These are phyloP conservation scores for Phycomyces blakesleeanus DNA, from an alignment of 192 early-diverging fungal genomes.

Conservation along the genomic window DNA sequence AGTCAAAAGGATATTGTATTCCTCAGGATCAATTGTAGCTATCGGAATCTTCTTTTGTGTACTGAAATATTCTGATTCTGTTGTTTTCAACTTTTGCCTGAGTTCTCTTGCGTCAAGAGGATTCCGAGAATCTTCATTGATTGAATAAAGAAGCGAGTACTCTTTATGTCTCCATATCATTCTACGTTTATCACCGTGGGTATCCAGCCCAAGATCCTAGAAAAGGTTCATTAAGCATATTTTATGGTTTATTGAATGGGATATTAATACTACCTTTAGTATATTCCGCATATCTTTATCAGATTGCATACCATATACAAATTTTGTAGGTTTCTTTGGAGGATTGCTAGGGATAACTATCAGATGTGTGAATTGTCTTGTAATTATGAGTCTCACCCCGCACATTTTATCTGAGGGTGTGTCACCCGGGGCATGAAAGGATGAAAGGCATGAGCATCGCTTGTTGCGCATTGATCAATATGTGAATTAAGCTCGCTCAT, in stretches of 20 bases:
- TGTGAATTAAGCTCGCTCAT: constrained; percentile 33
- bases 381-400: background rate
- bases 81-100: background rate
- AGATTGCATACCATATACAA: constrained; percentile 40
- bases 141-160: constrained; percentile 41
- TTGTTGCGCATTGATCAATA: constrained; percentile 28
- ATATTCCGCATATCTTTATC: constrained; percentile 39
- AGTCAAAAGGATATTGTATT: too few species aligned
- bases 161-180: constrained; percentile 42
- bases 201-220: constrained; percentile 40
- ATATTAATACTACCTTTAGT: constrained; percentile 29
- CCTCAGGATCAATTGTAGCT: too few species aligned
- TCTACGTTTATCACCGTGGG: constrained; percentile 37
- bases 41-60: too few species aligned
- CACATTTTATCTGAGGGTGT: background rate
- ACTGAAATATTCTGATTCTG: too few species aligned
- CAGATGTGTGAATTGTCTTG: background rate
- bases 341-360: background rate
- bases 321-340: constrained; percentile 35
- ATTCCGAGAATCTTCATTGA: constrained; percentile 41
- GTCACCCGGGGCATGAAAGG: background rate
- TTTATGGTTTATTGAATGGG: background rate
- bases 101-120: constrained; percentile 12
- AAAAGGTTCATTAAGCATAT: background rate
- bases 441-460: constrained; percentile 10